These are phyloP conservation scores for Pseudogymnoascus sp. DNA, from an alignment of 2,329 filamentous ascomycete genomes.

Conservation along the genomic window DNA sequence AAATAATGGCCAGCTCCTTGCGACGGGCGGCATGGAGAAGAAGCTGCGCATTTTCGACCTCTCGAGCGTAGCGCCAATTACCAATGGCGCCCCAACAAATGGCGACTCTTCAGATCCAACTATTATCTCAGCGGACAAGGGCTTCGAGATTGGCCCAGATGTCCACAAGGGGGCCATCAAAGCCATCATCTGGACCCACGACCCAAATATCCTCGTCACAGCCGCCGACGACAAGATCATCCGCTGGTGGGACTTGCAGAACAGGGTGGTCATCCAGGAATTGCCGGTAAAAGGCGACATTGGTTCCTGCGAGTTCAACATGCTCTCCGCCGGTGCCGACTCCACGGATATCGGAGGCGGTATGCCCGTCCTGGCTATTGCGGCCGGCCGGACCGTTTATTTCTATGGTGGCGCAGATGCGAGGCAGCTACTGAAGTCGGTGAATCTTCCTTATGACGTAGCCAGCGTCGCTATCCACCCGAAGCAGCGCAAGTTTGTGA, in stretches of 20 bases:
- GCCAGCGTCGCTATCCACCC: conserved; percentile 85
- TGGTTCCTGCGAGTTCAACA: conserved; percentile 82
- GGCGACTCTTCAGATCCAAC: conserved; percentile 30
- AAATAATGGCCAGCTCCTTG: conserved; percentile 73
- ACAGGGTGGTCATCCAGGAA: conserved; percentile 65
- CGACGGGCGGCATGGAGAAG: conserved; percentile 93
- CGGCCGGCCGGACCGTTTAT: conserved; percentile 89
- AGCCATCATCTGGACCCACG: conserved; percentile 87
- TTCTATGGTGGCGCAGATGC: conserved; percentile 76
- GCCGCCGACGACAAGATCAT: conserved; percentile 85
- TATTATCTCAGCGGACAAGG: conserved; percentile 50
- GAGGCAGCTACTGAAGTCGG: conserved; percentile 66
- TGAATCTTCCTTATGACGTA: conserved; percentile 74
- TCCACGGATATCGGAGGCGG: conserved; percentile 58
- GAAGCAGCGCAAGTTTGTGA: conserved; percentile 73
- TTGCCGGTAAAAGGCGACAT: conserved; percentile 76
- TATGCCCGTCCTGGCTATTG: conserved; percentile 70
- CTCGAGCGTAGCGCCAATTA: conserved; percentile 44
- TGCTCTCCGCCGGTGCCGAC: conserved; percentile 51
- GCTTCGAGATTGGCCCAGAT: conserved; percentile 81
- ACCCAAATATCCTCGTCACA: conserved; percentile 82
- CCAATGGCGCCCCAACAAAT: conserved; percentile 25
- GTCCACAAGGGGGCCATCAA: conserved; percentile 86
- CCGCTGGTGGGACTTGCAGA: conserved; percentile 87
- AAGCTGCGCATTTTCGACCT: conserved; percentile 92